phyloP scores from a whole-genome alignment of 371 early-diverging fungal species.

The Chytridiales sp. region DNA sequence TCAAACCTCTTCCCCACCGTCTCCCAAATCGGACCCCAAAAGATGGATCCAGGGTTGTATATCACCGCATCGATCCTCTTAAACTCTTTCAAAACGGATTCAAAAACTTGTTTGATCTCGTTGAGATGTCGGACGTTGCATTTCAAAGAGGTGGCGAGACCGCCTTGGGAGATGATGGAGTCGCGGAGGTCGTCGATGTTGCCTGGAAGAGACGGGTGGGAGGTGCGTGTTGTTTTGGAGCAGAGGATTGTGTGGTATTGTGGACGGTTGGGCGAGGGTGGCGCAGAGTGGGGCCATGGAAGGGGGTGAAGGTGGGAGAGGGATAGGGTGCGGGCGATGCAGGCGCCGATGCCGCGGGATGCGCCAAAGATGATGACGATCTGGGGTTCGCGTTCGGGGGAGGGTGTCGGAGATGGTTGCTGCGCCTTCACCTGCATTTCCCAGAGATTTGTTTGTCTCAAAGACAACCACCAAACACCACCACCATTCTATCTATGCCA shows the following conservation, averaged over 20 bases:
- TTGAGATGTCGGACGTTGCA: too few species aligned
- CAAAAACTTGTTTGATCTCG: too few species aligned
- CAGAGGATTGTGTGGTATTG: not conserved
- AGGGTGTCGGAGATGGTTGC: too few species aligned
- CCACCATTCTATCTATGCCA: too few species aligned
- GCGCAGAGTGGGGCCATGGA: not conserved
- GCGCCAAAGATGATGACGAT: constrained; percentile 8
- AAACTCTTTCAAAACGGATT: too few species aligned
- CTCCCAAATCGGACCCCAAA: constrained; percentile 25
- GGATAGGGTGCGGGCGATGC: constrained; percentile 8
- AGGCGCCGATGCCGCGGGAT: constrained; percentile 24
- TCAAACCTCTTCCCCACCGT: constrained; percentile 25
- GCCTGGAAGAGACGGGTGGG: not conserved
- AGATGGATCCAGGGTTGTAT: constrained; percentile 40
- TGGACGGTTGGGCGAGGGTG: not conserved
- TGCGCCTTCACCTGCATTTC: too few species aligned
- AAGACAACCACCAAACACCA: too few species aligned
- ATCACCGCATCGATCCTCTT: constrained; percentile 33
- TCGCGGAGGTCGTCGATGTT: constrained; percentile 2
- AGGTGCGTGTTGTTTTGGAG: not conserved
- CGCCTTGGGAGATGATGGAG: not conserved
- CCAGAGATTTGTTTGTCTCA: too few species aligned
- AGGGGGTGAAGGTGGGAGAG: constrained; percentile 5
- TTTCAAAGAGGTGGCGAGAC: too few species aligned
- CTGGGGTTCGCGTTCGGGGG: too few species aligned